A percentile compares a stretch with the other conserved stretches of the same genome.
phyloP scores from a whole-genome alignment of 2,329 filamentous ascomycete species.

The Colletotrichum higginsianum region DNA sequence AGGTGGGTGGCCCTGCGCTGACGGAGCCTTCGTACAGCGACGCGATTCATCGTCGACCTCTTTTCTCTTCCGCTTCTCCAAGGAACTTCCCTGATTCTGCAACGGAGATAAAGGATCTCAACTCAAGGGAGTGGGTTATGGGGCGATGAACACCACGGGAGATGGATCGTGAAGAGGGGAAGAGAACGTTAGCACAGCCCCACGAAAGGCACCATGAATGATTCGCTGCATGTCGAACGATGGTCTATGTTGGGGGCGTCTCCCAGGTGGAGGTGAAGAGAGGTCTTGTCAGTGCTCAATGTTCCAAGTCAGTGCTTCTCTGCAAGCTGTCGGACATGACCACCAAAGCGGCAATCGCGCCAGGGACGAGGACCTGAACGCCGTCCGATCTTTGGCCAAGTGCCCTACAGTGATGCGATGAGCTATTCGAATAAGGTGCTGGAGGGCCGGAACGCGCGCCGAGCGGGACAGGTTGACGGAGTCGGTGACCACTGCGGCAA shows the following conservation, averaged over 20 bases:
- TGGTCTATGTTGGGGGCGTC: neutral
- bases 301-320: neutral
- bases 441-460: slow-evolving; percentile 21
- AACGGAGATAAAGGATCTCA: slow-evolving; percentile 7
- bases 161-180: slow-evolving; percentile 5
- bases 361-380: neutral
- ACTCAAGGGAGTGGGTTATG: slow-evolving; percentile 6
- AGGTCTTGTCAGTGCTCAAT: neutral
- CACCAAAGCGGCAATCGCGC: slow-evolving; percentile 16
- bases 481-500: neutral
- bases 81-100: slow-evolving; percentile 9
- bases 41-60: slow-evolving; percentile 4
- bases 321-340: neutral
- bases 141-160: neutral
- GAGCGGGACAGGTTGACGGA: slow-evolving; percentile 6
- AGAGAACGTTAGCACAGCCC: neutral
- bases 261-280: neutral
- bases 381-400: slow-evolving; percentile 23
- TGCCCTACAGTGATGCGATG: neutral
- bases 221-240: neutral
- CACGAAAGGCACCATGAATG: neutral
- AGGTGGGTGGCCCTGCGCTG: neutral
- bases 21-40: neutral
- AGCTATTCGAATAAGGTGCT: slow-evolving; percentile 19
- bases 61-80: neutral